Conservation (phyloP, 164 flowering plant genomes). For the Cinnamomum micranthum region DNA sequence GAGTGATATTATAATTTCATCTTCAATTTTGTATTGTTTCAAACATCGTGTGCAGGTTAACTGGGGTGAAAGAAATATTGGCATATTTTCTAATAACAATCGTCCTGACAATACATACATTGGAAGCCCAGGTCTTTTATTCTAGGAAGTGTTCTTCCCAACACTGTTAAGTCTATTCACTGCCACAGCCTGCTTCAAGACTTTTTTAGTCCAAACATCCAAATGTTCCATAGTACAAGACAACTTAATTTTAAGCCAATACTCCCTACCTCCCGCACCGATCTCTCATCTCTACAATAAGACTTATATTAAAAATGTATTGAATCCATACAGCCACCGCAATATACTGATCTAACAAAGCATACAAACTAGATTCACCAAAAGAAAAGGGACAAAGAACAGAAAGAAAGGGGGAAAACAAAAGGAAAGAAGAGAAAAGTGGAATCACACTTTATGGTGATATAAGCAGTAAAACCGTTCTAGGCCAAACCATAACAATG, state of each 20-base stretch:
- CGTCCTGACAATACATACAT: too few relatives aligned
- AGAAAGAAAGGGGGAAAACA: neutral
- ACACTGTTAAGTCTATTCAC: neutral
- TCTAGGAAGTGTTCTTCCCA: too few relatives aligned
- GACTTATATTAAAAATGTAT: neutral
- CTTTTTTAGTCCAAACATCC: neutral
- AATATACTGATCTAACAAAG: neutral
- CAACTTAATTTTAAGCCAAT: neutral
- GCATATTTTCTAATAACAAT: too few relatives aligned
- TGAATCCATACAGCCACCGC: slow-evolving; percentile 2
- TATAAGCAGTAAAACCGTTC: neutral
- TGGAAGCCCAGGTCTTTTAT: too few relatives aligned
- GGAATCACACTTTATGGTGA: neutral
- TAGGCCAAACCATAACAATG: neutral
- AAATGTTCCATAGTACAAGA: too few relatives aligned
- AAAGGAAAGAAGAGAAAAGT: neutral
- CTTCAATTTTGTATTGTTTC: too few relatives aligned
- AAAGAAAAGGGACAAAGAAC: neutral
- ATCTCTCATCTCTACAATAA: neutral
- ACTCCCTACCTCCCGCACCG: neutral
- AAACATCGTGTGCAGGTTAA: too few relatives aligned
- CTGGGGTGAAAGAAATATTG: too few relatives aligned
- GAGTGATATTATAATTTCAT: too few relatives aligned
- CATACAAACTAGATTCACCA: neutral
- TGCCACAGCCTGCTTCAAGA: neutral